A percentile compares a stretch with the other conserved stretches of the same genome.
These are phyloP conservation scores for Cynanchum wilfordii DNA, from an alignment of 257 asterid species.

Conservation along the genomic window DNA sequence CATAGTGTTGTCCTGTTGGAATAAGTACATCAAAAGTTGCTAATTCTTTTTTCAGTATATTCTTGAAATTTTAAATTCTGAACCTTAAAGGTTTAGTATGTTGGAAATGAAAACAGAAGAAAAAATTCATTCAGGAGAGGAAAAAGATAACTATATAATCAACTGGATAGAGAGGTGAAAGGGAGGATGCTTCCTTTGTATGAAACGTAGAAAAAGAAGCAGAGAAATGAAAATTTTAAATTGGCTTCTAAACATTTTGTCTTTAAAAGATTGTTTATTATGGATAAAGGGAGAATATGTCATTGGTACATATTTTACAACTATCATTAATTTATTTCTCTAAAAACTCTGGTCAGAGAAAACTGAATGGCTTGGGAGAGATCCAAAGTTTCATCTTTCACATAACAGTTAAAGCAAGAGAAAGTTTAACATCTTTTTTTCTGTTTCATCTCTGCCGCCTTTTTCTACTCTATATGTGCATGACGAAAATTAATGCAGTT, in stretches of 20 bases:
- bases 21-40: background rate
- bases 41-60: background rate
- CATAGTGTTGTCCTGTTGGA: background rate
- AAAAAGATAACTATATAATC: background rate
- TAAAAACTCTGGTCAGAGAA: background rate
- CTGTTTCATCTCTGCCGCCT: background rate
- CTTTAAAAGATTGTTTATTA: background rate
- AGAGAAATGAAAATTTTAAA: background rate
- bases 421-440: background rate
- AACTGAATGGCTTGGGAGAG: background rate
- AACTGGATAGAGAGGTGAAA: background rate
- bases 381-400: background rate
- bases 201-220: background rate
- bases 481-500: background rate
- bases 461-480: background rate
- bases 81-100: background rate
- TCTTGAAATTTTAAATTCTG: background rate
- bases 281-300: background rate
- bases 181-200: background rate
- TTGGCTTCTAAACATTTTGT: background rate
- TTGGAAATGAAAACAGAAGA: background rate
- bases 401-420: background rate
- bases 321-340: background rate
- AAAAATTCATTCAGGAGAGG: background rate
- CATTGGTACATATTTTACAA: background rate